Evolutionary conservation across 2,329 filamentous ascomycete genomes (phyloP), one percentile per base, ranked within the genome.

Genomic region (Alternaria conjuncta): DNA sequence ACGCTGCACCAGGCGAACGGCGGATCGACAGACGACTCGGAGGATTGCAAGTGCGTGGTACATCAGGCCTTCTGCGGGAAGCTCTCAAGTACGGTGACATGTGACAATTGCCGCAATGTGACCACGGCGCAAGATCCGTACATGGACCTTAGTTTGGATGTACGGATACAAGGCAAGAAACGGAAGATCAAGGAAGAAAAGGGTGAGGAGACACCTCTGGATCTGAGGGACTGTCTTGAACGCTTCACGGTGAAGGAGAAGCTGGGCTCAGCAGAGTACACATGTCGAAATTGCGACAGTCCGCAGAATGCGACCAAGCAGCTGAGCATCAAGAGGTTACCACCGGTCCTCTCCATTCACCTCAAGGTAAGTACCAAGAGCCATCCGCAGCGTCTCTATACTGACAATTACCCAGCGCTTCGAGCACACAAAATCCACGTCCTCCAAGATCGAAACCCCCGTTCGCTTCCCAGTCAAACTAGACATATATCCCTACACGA

Each of bases 61-160:
- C 96, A 98, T 78, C 92, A 95, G 76, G 94, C 93, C 0, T 97
- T 97, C 75, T 97, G 95, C 78, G 96, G 96, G 64, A 95, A 96
- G 77, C 88, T 96, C 64, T 92, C 93, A 73, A 96, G 91, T 75
- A 95, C 92, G 20, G 95, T 97, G 43, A 97, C 93, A 18, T 99
- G 95, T 80, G 91, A 93, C 75, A 92, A 91, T 72, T 98, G 95
- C 80, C 86, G 89, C 62, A 94, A 94, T 69, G 88, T 91, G 21
- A 97, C 92, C 2, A 90, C 91, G 65, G 90, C 93, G 1, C 88
- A 93, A 45, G 93, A 98, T 75, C 94, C 93, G 0, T 96, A 97
- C 79, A 89, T 97, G 71, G 95, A 97, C 77, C 87, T 98, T 11
- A 96, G 91, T 75, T 84, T 98, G 7, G 94, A 96, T 54, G 85